Conservation (phyloP, 2,329 filamentous ascomycete species). For the Gaeumannomyces sp. region DNA sequence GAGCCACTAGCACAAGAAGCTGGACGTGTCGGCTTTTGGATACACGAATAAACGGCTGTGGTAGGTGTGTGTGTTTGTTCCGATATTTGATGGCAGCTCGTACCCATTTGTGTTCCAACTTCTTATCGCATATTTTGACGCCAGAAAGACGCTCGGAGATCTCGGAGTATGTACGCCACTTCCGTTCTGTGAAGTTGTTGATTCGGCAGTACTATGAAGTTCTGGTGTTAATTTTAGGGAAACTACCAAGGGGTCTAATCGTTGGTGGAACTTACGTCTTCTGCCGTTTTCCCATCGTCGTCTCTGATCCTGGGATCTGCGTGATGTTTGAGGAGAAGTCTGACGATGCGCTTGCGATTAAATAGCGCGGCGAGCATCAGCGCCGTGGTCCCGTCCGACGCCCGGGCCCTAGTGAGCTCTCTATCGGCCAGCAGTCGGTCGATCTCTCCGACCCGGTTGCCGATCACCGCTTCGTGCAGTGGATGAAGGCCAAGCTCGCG, state of each 20-base stretch:
- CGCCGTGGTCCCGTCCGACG: background rate
- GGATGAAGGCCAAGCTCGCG: background rate
- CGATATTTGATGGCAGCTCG: background rate
- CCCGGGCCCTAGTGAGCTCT: background rate
- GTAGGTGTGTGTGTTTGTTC: background rate
- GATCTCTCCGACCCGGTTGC: background rate
- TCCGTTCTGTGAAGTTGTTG: background rate
- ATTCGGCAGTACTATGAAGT: background rate
- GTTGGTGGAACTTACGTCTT: background rate
- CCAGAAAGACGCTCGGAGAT: background rate
- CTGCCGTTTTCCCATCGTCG: background rate
- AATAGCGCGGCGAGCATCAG: conserved; percentile 6
- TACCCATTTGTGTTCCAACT: background rate
- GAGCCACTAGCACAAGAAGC: background rate
- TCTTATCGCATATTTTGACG: background rate
- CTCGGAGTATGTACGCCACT: background rate
- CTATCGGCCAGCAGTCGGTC: background rate
- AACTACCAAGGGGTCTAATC: too few species aligned
- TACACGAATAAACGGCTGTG: background rate
- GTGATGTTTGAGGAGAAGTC: background rate
- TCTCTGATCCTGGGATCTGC: background rate
- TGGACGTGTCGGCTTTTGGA: background rate
- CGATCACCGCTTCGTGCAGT: background rate
- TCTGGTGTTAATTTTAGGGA: background rate
- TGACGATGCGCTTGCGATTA: background rate